phyloP scores from a whole-genome alignment of 2,329 filamentous ascomycete species.

The Camillea tinctor region DNA sequence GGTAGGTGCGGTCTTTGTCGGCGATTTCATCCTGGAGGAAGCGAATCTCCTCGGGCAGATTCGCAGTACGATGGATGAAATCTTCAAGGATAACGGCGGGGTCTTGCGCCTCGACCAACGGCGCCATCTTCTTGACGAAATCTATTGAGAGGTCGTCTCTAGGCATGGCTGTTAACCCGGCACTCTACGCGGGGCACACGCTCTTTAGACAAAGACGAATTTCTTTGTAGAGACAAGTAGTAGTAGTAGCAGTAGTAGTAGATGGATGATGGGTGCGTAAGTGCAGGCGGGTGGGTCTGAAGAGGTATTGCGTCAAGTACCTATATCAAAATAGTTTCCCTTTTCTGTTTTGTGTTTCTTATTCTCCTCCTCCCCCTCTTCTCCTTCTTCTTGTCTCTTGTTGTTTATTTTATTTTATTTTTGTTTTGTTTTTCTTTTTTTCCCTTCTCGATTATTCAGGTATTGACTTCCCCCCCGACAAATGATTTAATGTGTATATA shows the following conservation, averaged over 20 bases:
- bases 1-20: constrained; percentile 73
- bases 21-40: constrained; percentile 82
- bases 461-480: neutral
- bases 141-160: constrained; percentile 73
- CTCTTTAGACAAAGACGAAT: constrained; percentile 11
- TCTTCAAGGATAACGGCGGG: constrained; percentile 73
- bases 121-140: constrained; percentile 66
- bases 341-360: constrained; percentile 35
- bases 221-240: constrained; percentile 1
- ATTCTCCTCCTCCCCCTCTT: constrained; percentile 36
- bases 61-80: constrained; percentile 72
- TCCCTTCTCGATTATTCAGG: constrained; percentile 44
- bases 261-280: neutral
- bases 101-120: constrained; percentile 57
- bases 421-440: constrained; percentile 34
- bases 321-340: neutral
- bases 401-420: constrained; percentile 28
- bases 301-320: constrained; percentile 9
- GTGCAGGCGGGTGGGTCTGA: neutral
- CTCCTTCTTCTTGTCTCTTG: constrained; percentile 31
- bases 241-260: constrained; percentile 1
- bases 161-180: constrained; percentile 64
- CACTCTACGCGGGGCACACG: constrained; percentile 30
- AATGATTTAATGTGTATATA: neutral
- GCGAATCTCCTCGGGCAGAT: constrained; percentile 77